A percentile compares a stretch with the other conserved stretches of the same genome.
Conservation (phyloP, 495 filamentous ascomycete genomes). For the Cenococcum geophilum region DNA sequence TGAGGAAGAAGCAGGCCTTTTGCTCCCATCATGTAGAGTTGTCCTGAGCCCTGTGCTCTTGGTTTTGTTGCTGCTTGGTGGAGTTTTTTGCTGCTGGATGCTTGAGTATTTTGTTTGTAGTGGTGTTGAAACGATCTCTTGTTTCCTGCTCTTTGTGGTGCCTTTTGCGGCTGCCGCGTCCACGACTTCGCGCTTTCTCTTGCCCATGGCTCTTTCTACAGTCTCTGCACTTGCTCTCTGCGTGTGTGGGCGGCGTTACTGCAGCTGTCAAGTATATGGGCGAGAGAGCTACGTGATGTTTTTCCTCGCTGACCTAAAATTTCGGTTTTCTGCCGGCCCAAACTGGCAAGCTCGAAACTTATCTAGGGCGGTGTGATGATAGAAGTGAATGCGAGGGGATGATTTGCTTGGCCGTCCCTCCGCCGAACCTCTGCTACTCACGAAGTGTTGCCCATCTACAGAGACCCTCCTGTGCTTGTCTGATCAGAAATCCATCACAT, state of each 20-base stretch:
- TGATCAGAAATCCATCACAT: slow-evolving; percentile 10
- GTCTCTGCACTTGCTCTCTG: neutral
- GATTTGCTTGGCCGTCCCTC: slow-evolving; percentile 8
- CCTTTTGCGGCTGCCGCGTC: slow-evolving; percentile 27
- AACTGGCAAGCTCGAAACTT: too few species aligned
- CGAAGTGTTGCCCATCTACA: neutral
- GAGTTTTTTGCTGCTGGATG: neutral
- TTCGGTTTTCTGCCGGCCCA: slow-evolving; percentile 18
- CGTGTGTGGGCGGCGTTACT: too few species aligned
- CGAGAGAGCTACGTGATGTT: too few species aligned
- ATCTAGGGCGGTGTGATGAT: neutral
- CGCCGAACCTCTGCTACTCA: slow-evolving; percentile 3
- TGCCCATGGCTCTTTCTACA: slow-evolving; percentile 50
- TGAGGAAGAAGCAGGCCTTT: neutral
- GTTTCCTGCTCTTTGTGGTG: slow-evolving; percentile 33
- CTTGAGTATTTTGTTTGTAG: slow-evolving; percentile 28
- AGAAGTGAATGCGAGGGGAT: neutral
- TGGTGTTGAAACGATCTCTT: slow-evolving; percentile 29
- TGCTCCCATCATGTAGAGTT: neutral
- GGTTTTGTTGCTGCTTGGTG: too few species aligned
- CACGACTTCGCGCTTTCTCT: slow-evolving; percentile 60
- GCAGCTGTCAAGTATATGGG: too few species aligned
- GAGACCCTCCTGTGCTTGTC: neutral
- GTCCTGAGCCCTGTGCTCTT: too few species aligned
- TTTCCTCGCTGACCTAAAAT: slow-evolving; percentile 10